Evolutionary conservation across 148 eudicot species (phyloP).

Genomic region (Rhododendron molle): DNA sequence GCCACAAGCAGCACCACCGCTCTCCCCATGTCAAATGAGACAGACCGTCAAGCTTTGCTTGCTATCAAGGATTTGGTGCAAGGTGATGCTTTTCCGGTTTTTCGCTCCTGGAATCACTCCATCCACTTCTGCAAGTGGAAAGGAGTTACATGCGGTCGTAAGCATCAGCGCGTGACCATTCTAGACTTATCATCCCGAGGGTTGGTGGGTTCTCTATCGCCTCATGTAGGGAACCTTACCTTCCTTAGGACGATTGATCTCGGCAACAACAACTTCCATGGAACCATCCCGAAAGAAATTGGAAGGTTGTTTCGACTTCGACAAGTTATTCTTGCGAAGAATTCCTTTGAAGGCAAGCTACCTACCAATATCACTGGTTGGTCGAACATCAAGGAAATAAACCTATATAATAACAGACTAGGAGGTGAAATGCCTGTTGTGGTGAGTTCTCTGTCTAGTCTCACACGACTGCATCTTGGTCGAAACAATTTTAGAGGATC

Average conservation of each 20-base stretch:
- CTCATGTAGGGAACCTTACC: slow-evolving; percentile 18
- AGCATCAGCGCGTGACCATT: neutral
- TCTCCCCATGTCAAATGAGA: neutral
- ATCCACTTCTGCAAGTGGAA: neutral
- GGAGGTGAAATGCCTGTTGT: slow-evolving; percentile 1
- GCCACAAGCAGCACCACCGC: no score
- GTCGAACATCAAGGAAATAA: neutral
- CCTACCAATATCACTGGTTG: slow-evolving; percentile 10
- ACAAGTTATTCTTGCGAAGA: neutral
- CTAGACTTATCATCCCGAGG: neutral
- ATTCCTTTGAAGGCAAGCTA: slow-evolving; percentile 8
- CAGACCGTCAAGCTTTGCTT: neutral
- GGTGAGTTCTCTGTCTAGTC: neutral
- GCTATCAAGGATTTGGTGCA: neutral
- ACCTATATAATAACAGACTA: neutral
- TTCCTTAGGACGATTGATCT: slow-evolving; percentile 9
- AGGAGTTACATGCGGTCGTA: neutral
- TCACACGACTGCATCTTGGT: neutral
- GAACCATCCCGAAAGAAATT: slow-evolving; percentile 7
- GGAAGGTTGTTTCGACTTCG: neutral
- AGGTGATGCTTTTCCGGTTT: neutral
- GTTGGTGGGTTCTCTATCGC: slow-evolving; percentile 9
- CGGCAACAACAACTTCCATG: neutral
- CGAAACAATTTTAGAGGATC: neutral
- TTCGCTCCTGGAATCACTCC: neutral